A percentile compares a stretch with the other conserved stretches of the same genome.
Conservation (phyloP, 192 early-diverging fungal species). For the Martensiomyces pterosporus region DNA sequence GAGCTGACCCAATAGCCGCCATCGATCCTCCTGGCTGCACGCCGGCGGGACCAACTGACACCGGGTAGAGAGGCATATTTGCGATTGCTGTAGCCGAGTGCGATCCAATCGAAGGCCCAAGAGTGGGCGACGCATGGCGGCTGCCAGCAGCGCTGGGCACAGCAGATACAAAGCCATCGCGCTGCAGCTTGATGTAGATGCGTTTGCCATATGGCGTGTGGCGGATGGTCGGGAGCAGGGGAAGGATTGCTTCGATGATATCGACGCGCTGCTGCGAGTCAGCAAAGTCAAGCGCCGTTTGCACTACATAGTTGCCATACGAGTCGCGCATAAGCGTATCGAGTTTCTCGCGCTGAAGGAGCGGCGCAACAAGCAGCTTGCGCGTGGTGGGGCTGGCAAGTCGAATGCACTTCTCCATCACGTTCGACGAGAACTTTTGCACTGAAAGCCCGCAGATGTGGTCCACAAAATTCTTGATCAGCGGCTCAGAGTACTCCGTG, state of each 20-base stretch:
- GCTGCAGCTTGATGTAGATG: constrained; percentile 74
- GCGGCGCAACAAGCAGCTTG: constrained; percentile 64
- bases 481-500: constrained; percentile 59
- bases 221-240: constrained; percentile 74
- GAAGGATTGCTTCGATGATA: constrained; percentile 76
- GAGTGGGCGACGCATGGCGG: constrained; percentile 45
- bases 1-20: constrained; percentile 14
- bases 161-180: constrained; percentile 48
- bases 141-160: constrained; percentile 43
- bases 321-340: constrained; percentile 81
- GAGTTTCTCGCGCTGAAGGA: constrained; percentile 68
- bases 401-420: constrained; percentile 91
- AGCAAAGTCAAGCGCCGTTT: constrained; percentile 81
- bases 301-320: constrained; percentile 88
- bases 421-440: constrained; percentile 91
- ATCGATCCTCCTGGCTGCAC: constrained; percentile 4
- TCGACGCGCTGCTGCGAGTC: constrained; percentile 64
- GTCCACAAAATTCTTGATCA: constrained; percentile 71
- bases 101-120: constrained; percentile 31
- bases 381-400: constrained; percentile 69
- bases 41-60: constrained; percentile 3
- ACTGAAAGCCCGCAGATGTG: constrained; percentile 73
- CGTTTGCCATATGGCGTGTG: constrained; percentile 88
- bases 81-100: constrained; percentile 28
- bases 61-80: constrained; percentile 35